These are phyloP conservation scores for Monosporozyma aquatica DNA, from an alignment of 805 yeast genomes.

Conservation along the genomic window DNA sequence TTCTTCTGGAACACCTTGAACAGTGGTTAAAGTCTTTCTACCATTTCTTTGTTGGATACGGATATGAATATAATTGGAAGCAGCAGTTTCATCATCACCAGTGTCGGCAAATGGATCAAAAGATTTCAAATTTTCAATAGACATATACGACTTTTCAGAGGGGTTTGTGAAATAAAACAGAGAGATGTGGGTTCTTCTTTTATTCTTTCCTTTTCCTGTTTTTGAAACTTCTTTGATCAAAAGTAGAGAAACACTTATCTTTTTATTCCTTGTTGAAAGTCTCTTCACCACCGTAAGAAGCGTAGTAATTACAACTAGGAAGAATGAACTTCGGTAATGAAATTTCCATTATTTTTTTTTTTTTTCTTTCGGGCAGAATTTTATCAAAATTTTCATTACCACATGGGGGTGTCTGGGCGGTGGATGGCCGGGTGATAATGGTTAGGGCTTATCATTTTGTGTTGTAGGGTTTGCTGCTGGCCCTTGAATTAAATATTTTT, in stretches of 20 bases:
- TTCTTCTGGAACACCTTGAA: conserved; percentile 93
- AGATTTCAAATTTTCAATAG: conserved; percentile 83
- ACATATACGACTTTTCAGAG: conserved; percentile 25
- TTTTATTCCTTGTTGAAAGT: no score
- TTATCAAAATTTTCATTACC: no score
- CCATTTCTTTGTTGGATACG: conserved; percentile 99
- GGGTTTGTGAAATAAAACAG: not conserved
- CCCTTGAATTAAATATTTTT: no score
- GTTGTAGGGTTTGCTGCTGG: not conserved
- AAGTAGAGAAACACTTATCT: no score
- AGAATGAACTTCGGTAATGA: not conserved
- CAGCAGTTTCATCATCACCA: conserved; percentile 97
- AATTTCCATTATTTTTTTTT: no score
- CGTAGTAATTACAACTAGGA: no score
- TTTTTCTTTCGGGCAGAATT: no score
- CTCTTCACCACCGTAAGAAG: no score
- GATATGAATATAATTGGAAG: conserved; percentile 91
- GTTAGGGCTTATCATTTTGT: no score
- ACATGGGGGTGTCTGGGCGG: not conserved
- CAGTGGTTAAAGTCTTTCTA: conserved; percentile 96
- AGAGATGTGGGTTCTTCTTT: no score
- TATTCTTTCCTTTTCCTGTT: not conserved
- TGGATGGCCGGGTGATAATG: not conserved
- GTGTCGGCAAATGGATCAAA: conserved; percentile 99
- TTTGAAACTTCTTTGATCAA: not conserved